Base-by-base conservation (phyloP, 331 rosid species). In the Prunus yedoensis region DNA sequence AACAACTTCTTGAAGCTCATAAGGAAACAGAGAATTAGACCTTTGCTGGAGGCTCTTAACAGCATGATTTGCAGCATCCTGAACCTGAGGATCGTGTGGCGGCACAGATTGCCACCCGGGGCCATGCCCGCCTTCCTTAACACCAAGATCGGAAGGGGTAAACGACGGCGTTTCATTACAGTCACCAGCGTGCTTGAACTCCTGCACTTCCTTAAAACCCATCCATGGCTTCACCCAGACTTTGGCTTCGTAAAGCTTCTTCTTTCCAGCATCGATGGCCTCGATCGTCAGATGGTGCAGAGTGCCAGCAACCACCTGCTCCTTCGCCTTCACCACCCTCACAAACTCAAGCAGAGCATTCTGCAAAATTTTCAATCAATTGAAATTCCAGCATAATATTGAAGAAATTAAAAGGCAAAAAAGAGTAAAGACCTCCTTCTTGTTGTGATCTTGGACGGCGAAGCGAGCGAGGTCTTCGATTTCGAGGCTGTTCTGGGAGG, bases 201-300 rank as follows among this genome's bases (percentile, higher is more conserved):
- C 97, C 65, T 85, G 89, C 20, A 88, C 79, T 73, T 95, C 94
- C 66, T 90, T 95, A 75, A 89, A 92, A 78, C 85, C 84, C 88
- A 92, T 3, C 99, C 99, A 95, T n/a, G 97, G 91, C 84, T 92
- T 95, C 58, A 89, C 97, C 99, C 97, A 95, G 9, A 95, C 77
- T 85, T 89, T 88, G 64, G 97, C 97, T 71, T 89, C 88, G 58
- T 89, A 92, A 43, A 90, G 80, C 94, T 89, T 89, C 84, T 84
- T 92, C 89, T 85, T 79, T 8, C 96, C 99, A 2, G 80, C 97
- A 20, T 95, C 97, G 47, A 85, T 50, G 18, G 71, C 97, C 81
- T 95, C 99, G 20, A 95, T 46, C 16, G 93, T 88, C 71, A 92
- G 93, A 82, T 88, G 94, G 81, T 90, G 96, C 82, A 95, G 1